These are phyloP conservation scores for Knoxia roxburghii DNA, from an alignment of 257 asterid genomes.

Conservation along the genomic window DNA sequence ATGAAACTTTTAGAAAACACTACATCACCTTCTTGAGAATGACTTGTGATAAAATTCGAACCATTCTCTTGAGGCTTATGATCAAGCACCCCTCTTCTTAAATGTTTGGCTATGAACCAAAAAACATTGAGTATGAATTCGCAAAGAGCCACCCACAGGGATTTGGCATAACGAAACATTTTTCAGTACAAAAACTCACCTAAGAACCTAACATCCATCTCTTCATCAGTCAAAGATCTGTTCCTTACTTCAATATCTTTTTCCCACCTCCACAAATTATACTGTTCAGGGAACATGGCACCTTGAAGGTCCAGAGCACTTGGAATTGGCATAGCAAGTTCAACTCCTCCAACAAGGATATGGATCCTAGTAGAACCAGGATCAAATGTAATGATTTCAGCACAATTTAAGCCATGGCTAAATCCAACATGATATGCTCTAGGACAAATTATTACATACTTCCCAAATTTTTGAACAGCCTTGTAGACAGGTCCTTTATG, in stretches of 20 bases:
- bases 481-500: slow-evolving; percentile 81
- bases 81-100: slow-evolving; percentile 30
- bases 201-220: slow-evolving; percentile 32
- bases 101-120: slow-evolving; percentile 27
- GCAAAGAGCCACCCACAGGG: slow-evolving; percentile 30
- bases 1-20: slow-evolving; percentile 19
- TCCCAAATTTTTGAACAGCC: slow-evolving; percentile 96
- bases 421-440: slow-evolving; percentile 98
- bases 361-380: too few species aligned
- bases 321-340: slow-evolving; percentile 85
- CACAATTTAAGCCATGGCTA: too few species aligned
- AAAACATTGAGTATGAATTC: slow-evolving; percentile 32
- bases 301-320: slow-evolving; percentile 61
- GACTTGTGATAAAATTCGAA: slow-evolving; percentile 24
- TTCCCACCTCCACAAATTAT: slow-evolving; percentile 83
- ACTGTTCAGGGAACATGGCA: slow-evolving; percentile 84
- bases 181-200: slow-evolving; percentile 20
- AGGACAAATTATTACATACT: slow-evolving; percentile 81
- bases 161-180: slow-evolving; percentile 26
- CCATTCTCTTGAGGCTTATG: slow-evolving; percentile 23
- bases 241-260: slow-evolving; percentile 88
- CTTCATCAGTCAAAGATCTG: slow-evolving; percentile 80
- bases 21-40: slow-evolving; percentile 25
- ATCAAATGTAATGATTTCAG: too few species aligned
- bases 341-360: slow-evolving; percentile 76